These are phyloP conservation scores for Paraconiothyrium brasiliense DNA, from an alignment of 2,329 filamentous ascomycete genomes.

Conservation along the genomic window DNA sequence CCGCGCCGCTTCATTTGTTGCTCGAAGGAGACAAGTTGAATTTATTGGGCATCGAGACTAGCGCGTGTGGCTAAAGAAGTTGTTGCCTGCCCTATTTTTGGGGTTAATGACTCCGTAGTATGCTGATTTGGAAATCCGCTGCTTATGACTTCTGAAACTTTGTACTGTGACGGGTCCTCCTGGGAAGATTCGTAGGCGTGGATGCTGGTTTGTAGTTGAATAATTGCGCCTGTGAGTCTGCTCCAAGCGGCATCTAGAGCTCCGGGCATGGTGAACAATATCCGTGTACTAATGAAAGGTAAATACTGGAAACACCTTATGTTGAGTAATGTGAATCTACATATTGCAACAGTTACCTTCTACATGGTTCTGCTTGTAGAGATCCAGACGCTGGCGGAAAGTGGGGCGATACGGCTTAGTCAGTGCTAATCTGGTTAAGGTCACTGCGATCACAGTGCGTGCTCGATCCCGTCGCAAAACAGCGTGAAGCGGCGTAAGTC, in stretches of 20 bases:
- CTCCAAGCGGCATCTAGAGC: background rate
- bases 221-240: conserved; percentile 5
- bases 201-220: conserved; percentile 10
- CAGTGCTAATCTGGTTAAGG: background rate
- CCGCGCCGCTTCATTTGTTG: conserved; percentile 1
- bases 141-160: background rate
- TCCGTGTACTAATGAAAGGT: background rate
- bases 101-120: background rate
- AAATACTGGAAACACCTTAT: background rate
- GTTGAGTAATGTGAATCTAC: too few species aligned
- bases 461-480: too few species aligned
- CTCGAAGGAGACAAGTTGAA: conserved; percentile 1
- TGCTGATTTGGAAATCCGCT: background rate
- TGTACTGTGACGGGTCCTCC: background rate
- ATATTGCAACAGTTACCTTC: background rate
- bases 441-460: background rate
- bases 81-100: background rate
- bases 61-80: background rate
- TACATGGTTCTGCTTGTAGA: background rate
- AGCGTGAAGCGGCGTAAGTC: too few species aligned
- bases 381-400: background rate
- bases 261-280: background rate
- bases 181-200: background rate
- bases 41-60: background rate
- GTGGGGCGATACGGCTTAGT: conserved; percentile 1